Percentiles rank a stretch among this genome's conserved stretches.
These are phyloP conservation scores for Gracilaria gracilis DNA, from an alignment of 23 red algal species.

Conservation along the genomic window DNA sequence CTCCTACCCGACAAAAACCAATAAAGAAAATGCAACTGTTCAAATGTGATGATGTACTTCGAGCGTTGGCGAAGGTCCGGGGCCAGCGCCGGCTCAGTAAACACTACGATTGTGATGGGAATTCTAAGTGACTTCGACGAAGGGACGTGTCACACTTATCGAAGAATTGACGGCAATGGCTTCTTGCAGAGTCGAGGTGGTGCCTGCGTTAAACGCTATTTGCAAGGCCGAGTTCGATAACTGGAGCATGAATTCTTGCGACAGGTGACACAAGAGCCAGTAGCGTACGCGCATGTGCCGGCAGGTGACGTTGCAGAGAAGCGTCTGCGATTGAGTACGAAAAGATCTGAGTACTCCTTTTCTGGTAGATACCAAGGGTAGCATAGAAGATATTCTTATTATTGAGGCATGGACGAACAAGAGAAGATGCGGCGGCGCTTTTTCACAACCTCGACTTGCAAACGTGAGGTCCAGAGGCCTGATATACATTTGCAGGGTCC, in stretches of 20 bases:
- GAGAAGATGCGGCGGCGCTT: not conserved
- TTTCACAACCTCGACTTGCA: too few relatives aligned
- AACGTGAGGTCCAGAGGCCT: not conserved
- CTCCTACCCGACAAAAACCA: not conserved
- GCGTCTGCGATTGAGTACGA: not conserved
- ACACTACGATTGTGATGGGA: too few relatives aligned
- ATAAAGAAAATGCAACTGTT: not conserved
- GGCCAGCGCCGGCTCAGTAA: too few relatives aligned
- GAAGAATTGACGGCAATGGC: too few relatives aligned
- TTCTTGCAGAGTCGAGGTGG: too few relatives aligned
- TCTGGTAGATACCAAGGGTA: not conserved
- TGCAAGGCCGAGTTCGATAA: not conserved
- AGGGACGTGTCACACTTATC: not conserved
- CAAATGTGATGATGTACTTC: too few relatives aligned
- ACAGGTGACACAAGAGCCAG: not conserved
- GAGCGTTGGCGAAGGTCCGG: too few relatives aligned
- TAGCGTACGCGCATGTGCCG: not conserved
- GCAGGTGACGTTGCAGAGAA: too few relatives aligned
- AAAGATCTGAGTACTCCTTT: not conserved
- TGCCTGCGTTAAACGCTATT: not conserved
- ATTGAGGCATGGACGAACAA: not conserved
- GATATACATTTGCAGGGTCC: not conserved
- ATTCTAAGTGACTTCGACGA: not conserved
- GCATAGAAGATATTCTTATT: constrained; percentile 1
- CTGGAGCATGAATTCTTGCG: not conserved